A percentile compares a stretch with the other conserved stretches of the same genome.
These are phyloP conservation scores for Fusarium pseudoanthophilum DNA, from an alignment of 2,329 filamentous ascomycete species.

Conservation along the genomic window DNA sequence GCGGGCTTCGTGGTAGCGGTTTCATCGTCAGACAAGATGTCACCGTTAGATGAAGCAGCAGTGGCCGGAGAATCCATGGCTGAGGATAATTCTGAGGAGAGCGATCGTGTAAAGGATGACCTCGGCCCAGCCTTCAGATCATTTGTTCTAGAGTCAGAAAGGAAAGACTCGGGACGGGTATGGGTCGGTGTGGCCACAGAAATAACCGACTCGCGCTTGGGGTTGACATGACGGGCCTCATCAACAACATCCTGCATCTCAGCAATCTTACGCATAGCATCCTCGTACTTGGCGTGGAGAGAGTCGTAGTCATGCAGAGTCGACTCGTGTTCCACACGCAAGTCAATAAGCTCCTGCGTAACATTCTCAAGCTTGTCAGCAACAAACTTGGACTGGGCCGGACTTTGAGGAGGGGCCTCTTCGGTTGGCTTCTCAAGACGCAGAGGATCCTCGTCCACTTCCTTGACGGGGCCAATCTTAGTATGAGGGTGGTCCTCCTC, in stretches of 20 bases:
- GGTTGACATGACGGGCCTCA: conserved; percentile 74
- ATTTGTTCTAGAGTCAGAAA: conserved; percentile 79
- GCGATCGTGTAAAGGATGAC: conserved; percentile 83
- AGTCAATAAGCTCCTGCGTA: conserved; percentile 89
- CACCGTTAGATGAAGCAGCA: conserved; percentile 70
- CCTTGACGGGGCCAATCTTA: conserved; percentile 50
- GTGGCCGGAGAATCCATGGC: conserved; percentile 79
- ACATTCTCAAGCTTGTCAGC: conserved; percentile 93
- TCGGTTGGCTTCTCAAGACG: conserved; percentile 30
- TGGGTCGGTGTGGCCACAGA: conserved; percentile 62
- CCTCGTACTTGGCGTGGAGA: conserved; percentile 89
- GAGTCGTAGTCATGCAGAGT: conserved; percentile 83
- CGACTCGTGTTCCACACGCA: conserved; percentile 89
- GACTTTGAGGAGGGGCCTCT: conserved; percentile 64
- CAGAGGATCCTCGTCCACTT: conserved; percentile 43
- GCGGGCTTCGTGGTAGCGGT: conserved; percentile 59
- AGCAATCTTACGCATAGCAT: conserved; percentile 82
- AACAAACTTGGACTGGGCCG: conserved; percentile 85
- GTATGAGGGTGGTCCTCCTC: conserved; percentile 51
- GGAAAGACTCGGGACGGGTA: conserved; percentile 81
- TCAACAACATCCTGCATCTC: conserved; percentile 88
- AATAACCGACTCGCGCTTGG: conserved; percentile 65
- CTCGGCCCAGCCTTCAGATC: conserved; percentile 72
- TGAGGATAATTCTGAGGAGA: conserved; percentile 93
- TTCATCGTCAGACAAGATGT: conserved; percentile 53